phyloP scores from a whole-genome alignment of 2,329 filamentous ascomycete species.

The Fusarium metavorans region DNA sequence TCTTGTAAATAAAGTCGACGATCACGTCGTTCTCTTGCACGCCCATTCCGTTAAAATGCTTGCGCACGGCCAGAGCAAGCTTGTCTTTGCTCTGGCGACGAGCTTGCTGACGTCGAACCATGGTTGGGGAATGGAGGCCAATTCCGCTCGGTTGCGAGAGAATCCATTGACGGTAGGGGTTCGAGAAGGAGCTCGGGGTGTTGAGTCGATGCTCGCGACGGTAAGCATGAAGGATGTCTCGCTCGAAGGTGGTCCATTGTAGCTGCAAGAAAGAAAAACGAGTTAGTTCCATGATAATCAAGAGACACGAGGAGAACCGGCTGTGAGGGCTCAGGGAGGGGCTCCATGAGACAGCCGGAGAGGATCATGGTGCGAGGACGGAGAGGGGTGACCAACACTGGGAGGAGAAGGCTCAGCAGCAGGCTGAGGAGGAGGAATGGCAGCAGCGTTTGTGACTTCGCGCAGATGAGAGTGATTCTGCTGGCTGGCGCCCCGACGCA shows the following conservation, averaged over 20 bases:
- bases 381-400: constrained; percentile 46
- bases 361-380: constrained; percentile 13
- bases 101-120: constrained; percentile 74
- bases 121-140: constrained; percentile 80
- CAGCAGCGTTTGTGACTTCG: constrained; percentile 57
- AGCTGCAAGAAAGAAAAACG: constrained; percentile 54
- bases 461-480: constrained; percentile 60
- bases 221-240: constrained; percentile 78
- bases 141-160: constrained; percentile 73
- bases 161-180: constrained; percentile 71
- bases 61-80: constrained; percentile 78
- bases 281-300: constrained; percentile 22
- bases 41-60: constrained; percentile 85
- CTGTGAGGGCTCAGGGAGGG: not conserved
- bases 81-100: constrained; percentile 78
- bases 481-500: constrained; percentile 67
- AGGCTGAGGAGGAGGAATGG: constrained; percentile 48
- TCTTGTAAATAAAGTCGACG: constrained; percentile 81
- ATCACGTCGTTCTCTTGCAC: constrained; percentile 87
- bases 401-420: constrained; percentile 48
- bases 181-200: constrained; percentile 77
- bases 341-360: not conserved
- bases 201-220: constrained; percentile 78
- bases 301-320: not conserved
- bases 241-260: constrained; percentile 76